phyloP scores from a whole-genome alignment of 1,284 basidiomycete species.

The Leccinum ambiguum region DNA sequence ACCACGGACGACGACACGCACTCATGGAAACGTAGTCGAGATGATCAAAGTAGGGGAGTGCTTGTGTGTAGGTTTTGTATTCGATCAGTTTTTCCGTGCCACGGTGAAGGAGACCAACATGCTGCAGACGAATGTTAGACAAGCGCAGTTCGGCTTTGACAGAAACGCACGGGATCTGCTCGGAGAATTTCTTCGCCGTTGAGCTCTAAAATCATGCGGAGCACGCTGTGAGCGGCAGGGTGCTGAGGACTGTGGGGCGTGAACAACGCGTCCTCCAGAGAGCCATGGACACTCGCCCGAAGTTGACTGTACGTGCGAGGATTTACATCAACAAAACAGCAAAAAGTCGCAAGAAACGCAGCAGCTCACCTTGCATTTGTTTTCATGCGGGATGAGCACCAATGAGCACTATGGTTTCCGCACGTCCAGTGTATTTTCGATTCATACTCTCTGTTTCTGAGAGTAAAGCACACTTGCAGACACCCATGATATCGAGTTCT shows the following conservation, averaged over 20 bases:
- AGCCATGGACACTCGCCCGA: conserved; percentile 56
- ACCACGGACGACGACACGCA: conserved; percentile 39
- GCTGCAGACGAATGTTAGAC: conserved; percentile 46
- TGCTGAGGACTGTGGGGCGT: conserved; percentile 77
- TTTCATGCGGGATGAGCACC: too few relatives aligned
- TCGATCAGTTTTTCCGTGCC: conserved; percentile 99
- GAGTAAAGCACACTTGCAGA: too few relatives aligned
- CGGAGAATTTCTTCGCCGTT: conserved; percentile 96
- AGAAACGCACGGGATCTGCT: conserved; percentile 74
- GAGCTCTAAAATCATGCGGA: conserved; percentile 96
- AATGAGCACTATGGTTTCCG: too few relatives aligned
- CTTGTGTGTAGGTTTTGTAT: conserved; percentile 98
- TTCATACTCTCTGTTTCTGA: too few relatives aligned
- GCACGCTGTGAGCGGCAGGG: conserved; percentile 97
- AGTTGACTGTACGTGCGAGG: conserved; percentile 60
- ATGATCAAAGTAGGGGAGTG: conserved; percentile 98
- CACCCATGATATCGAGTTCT: too few relatives aligned
- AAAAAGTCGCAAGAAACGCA: conserved; percentile 9
- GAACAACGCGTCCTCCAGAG: not conserved
- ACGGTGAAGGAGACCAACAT: conserved; percentile 95
- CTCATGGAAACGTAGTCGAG: conserved; percentile 99
- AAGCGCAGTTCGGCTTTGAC: not conserved
- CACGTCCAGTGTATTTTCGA: too few relatives aligned
- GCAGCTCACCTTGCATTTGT: too few relatives aligned
- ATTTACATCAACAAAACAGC: conserved; percentile 10